These are phyloP conservation scores for Knoxia roxburghii DNA, from an alignment of 257 asterid species.

Conservation along the genomic window DNA sequence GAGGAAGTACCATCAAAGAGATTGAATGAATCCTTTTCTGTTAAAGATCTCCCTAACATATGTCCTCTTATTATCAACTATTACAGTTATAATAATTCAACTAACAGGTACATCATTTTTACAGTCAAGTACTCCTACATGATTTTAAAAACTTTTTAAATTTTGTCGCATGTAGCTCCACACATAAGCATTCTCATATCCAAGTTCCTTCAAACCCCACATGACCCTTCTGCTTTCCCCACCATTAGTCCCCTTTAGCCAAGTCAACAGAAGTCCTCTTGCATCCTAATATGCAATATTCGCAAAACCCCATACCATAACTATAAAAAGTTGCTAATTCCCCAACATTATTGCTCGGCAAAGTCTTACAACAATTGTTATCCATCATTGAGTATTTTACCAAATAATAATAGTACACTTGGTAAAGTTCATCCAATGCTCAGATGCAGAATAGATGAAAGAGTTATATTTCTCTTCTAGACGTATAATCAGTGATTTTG, in stretches of 20 bases:
- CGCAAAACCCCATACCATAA: neutral
- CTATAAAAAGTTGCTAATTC: neutral
- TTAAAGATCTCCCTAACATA: neutral
- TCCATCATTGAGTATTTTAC: neutral
- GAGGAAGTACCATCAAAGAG: neutral
- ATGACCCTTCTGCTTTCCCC: neutral
- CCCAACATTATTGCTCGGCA: neutral
- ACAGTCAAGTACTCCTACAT: neutral
- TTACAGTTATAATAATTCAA: neutral
- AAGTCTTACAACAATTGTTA: neutral
- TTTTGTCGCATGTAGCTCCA: neutral
- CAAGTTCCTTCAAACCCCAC: neutral
- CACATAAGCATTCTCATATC: neutral
- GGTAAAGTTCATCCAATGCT: too few relatives aligned
- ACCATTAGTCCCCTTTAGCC: neutral
- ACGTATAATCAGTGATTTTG: too few relatives aligned
- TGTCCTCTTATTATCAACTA: neutral
- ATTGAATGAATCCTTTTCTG: neutral
- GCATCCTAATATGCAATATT: neutral
- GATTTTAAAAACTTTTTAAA: too few relatives aligned
- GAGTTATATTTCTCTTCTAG: too few relatives aligned
- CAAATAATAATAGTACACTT: too few relatives aligned
- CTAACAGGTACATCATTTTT: neutral
- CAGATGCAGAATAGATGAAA: too few relatives aligned
- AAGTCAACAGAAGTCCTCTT: neutral